Evolutionary conservation across 108 stramenopile species (phyloP), one percentile per base, ranked within the genome.

Genomic region (Poteriospumella lacustris): DNA sequence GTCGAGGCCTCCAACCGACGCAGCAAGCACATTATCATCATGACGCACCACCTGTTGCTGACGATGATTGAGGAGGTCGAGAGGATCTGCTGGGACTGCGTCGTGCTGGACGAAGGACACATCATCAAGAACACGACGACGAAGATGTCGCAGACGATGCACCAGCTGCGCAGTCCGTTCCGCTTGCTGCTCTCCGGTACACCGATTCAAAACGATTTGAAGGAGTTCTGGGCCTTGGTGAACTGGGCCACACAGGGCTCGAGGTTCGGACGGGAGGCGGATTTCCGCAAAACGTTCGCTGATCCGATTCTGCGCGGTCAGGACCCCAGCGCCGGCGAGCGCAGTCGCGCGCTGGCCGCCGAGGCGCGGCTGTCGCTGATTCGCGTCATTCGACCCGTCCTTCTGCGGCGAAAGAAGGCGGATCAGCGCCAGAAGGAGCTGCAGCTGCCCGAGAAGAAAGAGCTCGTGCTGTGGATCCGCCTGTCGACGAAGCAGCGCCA

Each of bases 51-150:
- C 1, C 69, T 84, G 68, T 77, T 82, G 5, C 0, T 80, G 1
- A 33, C 78, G 0, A 79, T 70, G 24, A 59, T 52, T n/a, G 44
- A 79, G 36, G 77, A 79, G 28, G 81, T 84, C 58, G 64, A 38
- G n/a, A 64, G 52, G 3, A 26, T 29, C 1, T 5, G 38, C 59
- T 84, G 84, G 84, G 84, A 84, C 62, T 84, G 82, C 42, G 84
- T 82, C 1, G 31, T 84, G 28, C 82, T 84, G 40, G 84, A 84
- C 43, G 84, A 84, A 70, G 84, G 84, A 1, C 84, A 84, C 82
- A 80, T 80, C 78, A 81, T 83, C 76, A 83, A 83, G 69, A 83
- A 83, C 77, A 3, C 78, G 19, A 44, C 76, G 33, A 79, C 80
- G 0, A 81, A 52, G 78, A 44, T 73, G 28, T 73, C 70, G 3